phyloP scores from a whole-genome alignment of 805 yeast genomes.

The Ogataea dorogensis region DNA sequence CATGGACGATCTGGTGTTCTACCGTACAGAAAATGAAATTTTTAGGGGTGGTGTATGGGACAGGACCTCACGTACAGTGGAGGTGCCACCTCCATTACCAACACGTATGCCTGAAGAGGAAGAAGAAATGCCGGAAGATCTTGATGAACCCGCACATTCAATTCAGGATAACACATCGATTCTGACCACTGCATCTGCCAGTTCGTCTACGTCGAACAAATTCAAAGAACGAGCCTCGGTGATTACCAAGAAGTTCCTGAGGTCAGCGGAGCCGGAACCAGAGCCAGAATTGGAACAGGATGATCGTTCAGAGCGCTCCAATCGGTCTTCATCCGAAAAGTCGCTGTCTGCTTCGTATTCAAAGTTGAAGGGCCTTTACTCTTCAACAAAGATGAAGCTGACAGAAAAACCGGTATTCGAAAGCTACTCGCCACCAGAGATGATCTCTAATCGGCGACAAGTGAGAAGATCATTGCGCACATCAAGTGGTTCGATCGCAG shows the following conservation, averaged over 20 bases:
- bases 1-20: conserved; percentile 84
- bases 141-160: not conserved
- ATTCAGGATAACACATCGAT: conserved; percentile 3
- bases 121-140: not conserved
- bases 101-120: not conserved
- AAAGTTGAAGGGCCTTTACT: conserved; percentile 71
- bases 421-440: conserved; percentile 51
- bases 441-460: conserved; percentile 58
- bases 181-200: conserved; percentile 6
- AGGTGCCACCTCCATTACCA: conserved; percentile 3
- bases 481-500: not conserved
- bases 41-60: conserved; percentile 97
- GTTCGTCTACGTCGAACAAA: conserved; percentile 9
- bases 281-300: not conserved
- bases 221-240: conserved; percentile 15
- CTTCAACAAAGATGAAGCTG: conserved; percentile 40
- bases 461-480: conserved; percentile 3
- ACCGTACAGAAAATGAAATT: conserved; percentile 60
- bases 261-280: too few species aligned
- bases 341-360: conserved; percentile 46
- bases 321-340: conserved; percentile 3
- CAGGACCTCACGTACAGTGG: conserved; percentile 28
- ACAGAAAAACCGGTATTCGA: conserved; percentile 10
- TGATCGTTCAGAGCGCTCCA: not conserved
- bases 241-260: conserved; percentile 12